Evolutionary conservation across 2,329 filamentous ascomycete genomes (phyloP), one percentile per base, ranked within the genome.

Genomic region (Venturia asperata): DNA sequence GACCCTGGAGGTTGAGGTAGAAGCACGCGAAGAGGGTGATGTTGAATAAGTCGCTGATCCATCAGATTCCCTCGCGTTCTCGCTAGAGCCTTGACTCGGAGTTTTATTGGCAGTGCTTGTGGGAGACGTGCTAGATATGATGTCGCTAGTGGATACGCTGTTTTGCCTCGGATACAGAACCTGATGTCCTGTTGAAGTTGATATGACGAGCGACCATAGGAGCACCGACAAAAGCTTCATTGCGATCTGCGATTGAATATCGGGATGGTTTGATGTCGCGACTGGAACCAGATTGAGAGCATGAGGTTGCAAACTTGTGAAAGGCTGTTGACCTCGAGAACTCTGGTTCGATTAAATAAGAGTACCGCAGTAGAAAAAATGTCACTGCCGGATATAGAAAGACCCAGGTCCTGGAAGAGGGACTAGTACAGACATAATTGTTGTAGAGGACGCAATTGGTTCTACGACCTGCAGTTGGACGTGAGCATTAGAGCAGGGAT

Each of bases 161-260:
- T 37, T 15, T 42, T 61, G 60, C 11, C 60, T 42, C 1, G 39
- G n/a, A 27, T 61, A 15, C 13, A 61, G 21, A 42, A n/a, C 60
- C 6, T 21, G 58, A 13, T 45, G 60, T 42, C 37, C 37, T 43
- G 37, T n/a, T 15, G 42, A 27, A 5, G 39, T 42, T 17, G 37
- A 27, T 42, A 61, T 27, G n/a, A 39, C 60, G n/a, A 61, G 39
- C 1, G 60, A 42, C 30, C 42, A 61, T 13, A 61, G 24, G 5
- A 61, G 37, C 15, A 24, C 60, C 13, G 30, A 13, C n/a, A 58
- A 15, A n/a, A 58, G 52, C 30, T 58, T 58, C 52, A 58, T 58
- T 58, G 52, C 3, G 52, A 58, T 58, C 19, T 17, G 52, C 30
- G 21, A 37, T 37, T n/a, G 6, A 15, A 37, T 10, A 37, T 58